A percentile compares a stretch with the other conserved stretches of the same genome.
Conservation (phyloP, 2,329 filamentous ascomycete genomes). For the Dactylonectria macrodidyma region DNA sequence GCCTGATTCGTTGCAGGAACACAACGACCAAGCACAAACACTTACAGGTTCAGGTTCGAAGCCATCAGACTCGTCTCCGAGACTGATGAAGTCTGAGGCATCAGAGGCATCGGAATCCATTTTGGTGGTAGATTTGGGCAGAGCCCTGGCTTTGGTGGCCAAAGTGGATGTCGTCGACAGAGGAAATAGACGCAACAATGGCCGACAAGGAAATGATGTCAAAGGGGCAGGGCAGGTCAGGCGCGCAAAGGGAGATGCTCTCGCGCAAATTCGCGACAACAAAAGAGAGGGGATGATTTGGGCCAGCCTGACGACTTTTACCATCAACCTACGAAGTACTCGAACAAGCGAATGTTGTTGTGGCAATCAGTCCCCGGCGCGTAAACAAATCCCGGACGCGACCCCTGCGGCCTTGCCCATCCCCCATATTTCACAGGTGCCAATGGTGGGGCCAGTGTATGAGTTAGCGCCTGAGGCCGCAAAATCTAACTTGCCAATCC, state of each 20-base stretch:
- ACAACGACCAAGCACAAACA: slow-evolving; percentile 24
- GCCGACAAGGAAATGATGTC: slow-evolving; percentile 39
- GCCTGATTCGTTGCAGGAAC: slow-evolving; percentile 7
- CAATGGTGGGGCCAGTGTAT: slow-evolving; percentile 39
- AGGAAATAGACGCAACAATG: slow-evolving; percentile 35
- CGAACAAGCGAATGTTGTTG: slow-evolving; percentile 48
- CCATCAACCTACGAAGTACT: slow-evolving; percentile 32
- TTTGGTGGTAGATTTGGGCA: slow-evolving; percentile 44
- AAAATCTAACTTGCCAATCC: neutral
- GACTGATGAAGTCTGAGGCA: slow-evolving; percentile 59
- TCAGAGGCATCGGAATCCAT: slow-evolving; percentile 74
- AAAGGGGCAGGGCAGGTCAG: slow-evolving; percentile 34
- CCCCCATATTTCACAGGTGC: slow-evolving; percentile 1
- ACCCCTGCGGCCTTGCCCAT: slow-evolving; percentile 22
- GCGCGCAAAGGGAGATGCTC: slow-evolving; percentile 39
- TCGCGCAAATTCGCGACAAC: slow-evolving; percentile 45
- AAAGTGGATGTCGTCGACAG: slow-evolving; percentile 38
- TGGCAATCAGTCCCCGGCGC: slow-evolving; percentile 43
- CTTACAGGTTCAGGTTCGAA: slow-evolving; percentile 58
- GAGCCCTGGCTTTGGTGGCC: slow-evolving; percentile 36
- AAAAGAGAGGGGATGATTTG: slow-evolving; percentile 40
- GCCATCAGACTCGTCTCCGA: slow-evolving; percentile 59
- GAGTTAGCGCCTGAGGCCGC: slow-evolving; percentile 44
- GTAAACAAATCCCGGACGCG: slow-evolving; percentile 53
- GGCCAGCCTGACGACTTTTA: slow-evolving; percentile 44